Evolutionary conservation across 176 grass and related monocot species (phyloP).

Genomic region (Raddia guianensis): DNA sequence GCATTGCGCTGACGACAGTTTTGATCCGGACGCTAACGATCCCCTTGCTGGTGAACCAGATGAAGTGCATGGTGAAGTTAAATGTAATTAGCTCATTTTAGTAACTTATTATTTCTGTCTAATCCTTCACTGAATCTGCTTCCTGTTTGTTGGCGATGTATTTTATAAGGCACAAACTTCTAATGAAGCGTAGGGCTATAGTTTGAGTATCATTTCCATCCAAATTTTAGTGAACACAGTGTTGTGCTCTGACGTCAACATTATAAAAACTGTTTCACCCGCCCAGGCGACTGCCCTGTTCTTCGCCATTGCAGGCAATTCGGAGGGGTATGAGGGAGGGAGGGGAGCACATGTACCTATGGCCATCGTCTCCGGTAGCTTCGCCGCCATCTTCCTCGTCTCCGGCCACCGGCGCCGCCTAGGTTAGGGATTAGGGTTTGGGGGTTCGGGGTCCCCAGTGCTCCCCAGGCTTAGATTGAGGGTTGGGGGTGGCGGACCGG

Average conservation of each 20-base stretch:
- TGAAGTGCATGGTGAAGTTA: conserved; percentile 68
- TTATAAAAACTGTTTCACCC: too few species aligned
- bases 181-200: not conserved
- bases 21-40: conserved; percentile 55
- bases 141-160: not conserved
- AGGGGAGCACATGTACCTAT: too few species aligned
- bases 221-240: not conserved
- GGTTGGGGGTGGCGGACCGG: too few species aligned
- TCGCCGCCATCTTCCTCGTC: too few species aligned
- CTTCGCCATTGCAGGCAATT: too few species aligned
- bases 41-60: conserved; percentile 67
- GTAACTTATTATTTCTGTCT: not conserved
- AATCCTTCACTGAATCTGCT: conserved; percentile 1
- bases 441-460: too few species aligned
- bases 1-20: conserved; percentile 66
- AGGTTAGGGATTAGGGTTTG: too few species aligned
- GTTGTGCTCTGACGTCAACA: not conserved
- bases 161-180: not conserved
- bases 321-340: too few species aligned
- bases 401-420: too few species aligned
- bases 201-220: not conserved
- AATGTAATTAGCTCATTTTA: conserved; percentile 53
- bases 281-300: too few species aligned
- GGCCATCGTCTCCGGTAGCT: too few species aligned
- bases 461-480: too few species aligned